Conservation (phyloP, 345 rosid genomes). For the Lumnitzera racemosa region DNA sequence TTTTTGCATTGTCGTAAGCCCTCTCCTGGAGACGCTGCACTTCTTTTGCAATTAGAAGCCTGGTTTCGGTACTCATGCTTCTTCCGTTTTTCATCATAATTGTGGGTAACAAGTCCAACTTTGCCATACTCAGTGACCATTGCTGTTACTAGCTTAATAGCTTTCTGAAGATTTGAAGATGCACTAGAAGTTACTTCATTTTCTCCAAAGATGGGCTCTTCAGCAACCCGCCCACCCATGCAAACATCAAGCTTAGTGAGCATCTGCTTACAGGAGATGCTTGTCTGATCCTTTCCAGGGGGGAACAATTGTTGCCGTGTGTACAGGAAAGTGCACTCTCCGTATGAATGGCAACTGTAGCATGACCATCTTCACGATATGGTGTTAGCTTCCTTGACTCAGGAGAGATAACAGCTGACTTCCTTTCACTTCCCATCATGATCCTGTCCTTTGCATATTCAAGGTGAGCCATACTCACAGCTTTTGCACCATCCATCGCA, state of each 20-base stretch:
- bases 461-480: constrained; percentile 82
- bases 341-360: constrained; percentile 84
- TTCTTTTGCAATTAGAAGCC: constrained; percentile 86
- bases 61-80: constrained; percentile 96
- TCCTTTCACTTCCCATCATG: constrained; percentile 97
- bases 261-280: constrained; percentile 80
- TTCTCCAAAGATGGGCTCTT: constrained; percentile 90
- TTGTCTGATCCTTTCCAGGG: constrained; percentile 81
- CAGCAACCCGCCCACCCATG: constrained; percentile 97
- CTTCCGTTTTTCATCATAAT: constrained; percentile 79
- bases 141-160: constrained; percentile 68
- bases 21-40: constrained; percentile 59
- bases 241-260: constrained; percentile 88
- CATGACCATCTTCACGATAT: constrained; percentile 98
- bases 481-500: constrained; percentile 91
- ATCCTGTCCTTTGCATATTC: constrained; percentile 93
- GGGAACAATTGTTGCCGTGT: constrained; percentile 93
- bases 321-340: constrained; percentile 91
- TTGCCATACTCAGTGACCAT: constrained; percentile 91
- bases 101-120: constrained; percentile 70
- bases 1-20: constrained; percentile 85
- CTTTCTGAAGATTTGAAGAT: constrained; percentile 77
- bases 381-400: constrained; percentile 73
- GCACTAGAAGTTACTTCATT: constrained; percentile 88
- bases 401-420: constrained; percentile 84